These are phyloP conservation scores for Potentilla sterilis DNA, from an alignment of 306 rosid genomes.

Conservation along the genomic window DNA sequence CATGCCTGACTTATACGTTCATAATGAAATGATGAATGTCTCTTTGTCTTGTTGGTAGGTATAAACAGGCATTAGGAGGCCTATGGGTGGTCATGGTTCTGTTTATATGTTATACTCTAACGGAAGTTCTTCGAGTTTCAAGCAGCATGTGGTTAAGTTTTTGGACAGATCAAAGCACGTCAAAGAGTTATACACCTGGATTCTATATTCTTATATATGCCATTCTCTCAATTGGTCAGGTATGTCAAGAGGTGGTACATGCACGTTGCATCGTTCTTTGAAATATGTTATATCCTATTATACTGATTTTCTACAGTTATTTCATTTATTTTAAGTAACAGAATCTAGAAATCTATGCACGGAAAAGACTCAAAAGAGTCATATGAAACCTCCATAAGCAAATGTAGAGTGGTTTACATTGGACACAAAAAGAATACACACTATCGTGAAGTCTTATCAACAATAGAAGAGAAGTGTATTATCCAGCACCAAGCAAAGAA, in stretches of 20 bases:
- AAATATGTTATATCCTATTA: neutral
- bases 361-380: too few relatives aligned
- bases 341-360: neutral
- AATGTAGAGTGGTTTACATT: neutral
- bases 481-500: neutral
- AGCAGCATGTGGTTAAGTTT: conserved; percentile 82
- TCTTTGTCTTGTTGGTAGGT: conserved; percentile 40
- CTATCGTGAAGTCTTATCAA: too few relatives aligned
- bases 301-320: neutral
- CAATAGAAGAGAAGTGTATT: neutral
- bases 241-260: conserved; percentile 24
- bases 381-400: neutral
- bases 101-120: conserved; percentile 51
- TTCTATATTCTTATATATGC: conserved; percentile 69
- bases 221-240: conserved; percentile 76
- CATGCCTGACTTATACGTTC: neutral
- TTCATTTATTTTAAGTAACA: neutral
- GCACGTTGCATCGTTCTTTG: neutral
- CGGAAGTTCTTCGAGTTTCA: conserved; percentile 74
- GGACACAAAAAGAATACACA: neutral
- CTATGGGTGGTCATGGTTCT: conserved; percentile 67
- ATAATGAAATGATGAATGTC: neutral
- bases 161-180: conserved; percentile 68
- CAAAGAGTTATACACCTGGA: conserved; percentile 46
- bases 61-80: conserved; percentile 81